A percentile compares a stretch with the other conserved stretches of the same genome.
phyloP scores from a whole-genome alignment of 1,284 basidiomycete genomes.

The Tetrapyrgos nigripes region DNA sequence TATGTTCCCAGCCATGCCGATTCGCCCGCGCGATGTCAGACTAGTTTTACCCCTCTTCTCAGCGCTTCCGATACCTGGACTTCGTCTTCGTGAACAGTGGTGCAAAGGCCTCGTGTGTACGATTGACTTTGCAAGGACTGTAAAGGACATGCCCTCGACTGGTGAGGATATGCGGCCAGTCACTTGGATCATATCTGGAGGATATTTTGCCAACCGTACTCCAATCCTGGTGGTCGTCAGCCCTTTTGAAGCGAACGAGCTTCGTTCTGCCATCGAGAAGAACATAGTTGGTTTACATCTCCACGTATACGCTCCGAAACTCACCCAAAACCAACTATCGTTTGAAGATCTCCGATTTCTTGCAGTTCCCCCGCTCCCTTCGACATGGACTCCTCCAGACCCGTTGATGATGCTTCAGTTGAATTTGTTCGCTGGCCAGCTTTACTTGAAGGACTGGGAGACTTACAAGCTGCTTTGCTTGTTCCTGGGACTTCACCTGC shows the following conservation, averaged over 20 bases:
- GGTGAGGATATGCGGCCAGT: conserved; percentile 47
- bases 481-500: conserved; percentile 44
- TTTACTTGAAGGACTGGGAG: conserved; percentile 41
- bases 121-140: conserved; percentile 37
- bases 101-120: conserved; percentile 26
- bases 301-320: conserved; percentile 50
- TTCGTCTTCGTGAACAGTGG: conserved; percentile 8
- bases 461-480: conserved; percentile 40
- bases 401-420: conserved; percentile 39
- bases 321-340: conserved; percentile 38
- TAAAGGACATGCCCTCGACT: conserved; percentile 8
- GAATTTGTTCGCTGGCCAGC: conserved; percentile 50
- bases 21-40: neutral
- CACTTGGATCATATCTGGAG: conserved; percentile 47
- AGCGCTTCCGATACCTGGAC: conserved; percentile 9
- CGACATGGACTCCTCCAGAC: conserved; percentile 23
- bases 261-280: conserved; percentile 43
- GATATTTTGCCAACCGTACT: neutral
- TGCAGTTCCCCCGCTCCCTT: conserved; percentile 33
- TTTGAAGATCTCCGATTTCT: conserved; percentile 48
- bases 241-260: conserved; percentile 48
- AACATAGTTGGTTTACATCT: conserved; percentile 40
- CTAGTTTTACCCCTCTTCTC: conserved; percentile 24
- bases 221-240: conserved; percentile 46
- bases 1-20: conserved; percentile 19